Conservation (phyloP, 1,139 yeast species). For the Candida tunisiensis region DNA sequence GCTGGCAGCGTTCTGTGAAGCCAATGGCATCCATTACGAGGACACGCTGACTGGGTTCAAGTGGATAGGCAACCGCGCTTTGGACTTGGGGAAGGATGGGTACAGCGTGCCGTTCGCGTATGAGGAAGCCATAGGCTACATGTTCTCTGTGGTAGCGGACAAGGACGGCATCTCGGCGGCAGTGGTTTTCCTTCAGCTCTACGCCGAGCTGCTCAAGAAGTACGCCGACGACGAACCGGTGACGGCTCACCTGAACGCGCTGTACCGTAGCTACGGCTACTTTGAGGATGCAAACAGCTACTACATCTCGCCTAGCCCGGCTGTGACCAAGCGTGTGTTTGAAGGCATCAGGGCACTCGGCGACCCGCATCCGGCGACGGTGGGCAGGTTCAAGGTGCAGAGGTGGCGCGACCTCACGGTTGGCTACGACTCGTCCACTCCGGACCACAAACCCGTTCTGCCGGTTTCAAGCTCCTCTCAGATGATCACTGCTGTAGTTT, state of each 20-base stretch:
- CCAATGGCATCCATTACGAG: conserved; percentile 41
- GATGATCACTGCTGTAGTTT: conserved; percentile 56
- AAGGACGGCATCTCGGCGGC: conserved; percentile 89
- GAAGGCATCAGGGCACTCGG: conserved; percentile 23
- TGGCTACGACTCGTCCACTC: conserved; percentile 63
- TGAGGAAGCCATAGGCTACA: conserved; percentile 93
- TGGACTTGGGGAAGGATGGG: conserved; percentile 49
- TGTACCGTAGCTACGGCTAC: conserved; percentile 58
- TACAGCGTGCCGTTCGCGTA: conserved; percentile 69
- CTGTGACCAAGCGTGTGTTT: conserved; percentile 36
- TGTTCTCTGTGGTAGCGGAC: conserved; percentile 78
- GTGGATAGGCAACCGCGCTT: conserved; percentile 91
- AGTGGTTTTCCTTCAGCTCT: conserved; percentile 59
- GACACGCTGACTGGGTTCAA: conserved; percentile 94
- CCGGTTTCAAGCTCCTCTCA: conserved; percentile 63
- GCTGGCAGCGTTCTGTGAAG: conserved; percentile 49
- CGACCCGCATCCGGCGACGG: conserved; percentile 4
- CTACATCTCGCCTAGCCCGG: conserved; percentile 44
- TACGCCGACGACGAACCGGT: too few relatives aligned
- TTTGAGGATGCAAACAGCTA: conserved; percentile 81
- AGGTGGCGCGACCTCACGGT: conserved; percentile 74
- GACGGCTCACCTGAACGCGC: conserved; percentile 23
- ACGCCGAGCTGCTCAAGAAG: conserved; percentile 28
- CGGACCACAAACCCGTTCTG: conserved; percentile 37
- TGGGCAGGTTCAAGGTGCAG: conserved; percentile 38